These are phyloP conservation scores for Iris macrosiphon DNA, from an alignment of 106 monocot species.

Conservation along the genomic window DNA sequence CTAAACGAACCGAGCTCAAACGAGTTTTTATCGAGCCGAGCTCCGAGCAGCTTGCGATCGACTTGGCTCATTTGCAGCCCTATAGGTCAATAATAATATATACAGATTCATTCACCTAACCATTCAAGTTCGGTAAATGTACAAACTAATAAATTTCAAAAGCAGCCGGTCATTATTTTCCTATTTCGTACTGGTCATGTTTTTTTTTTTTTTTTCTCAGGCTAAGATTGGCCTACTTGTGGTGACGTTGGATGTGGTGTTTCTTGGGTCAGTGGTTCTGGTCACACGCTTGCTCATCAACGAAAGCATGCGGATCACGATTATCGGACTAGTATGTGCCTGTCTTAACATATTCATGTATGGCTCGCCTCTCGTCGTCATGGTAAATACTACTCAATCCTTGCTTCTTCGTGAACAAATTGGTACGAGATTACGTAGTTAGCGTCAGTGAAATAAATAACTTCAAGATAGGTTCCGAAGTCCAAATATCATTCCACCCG, in stretches of 20 bases:
- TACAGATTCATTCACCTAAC: not conserved
- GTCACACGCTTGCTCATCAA: constrained; percentile 16
- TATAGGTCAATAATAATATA: not conserved
- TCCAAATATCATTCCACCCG: too few species aligned
- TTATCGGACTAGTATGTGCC: constrained; percentile 21
- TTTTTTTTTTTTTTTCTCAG: constrained; percentile 12
- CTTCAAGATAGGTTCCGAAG: too few species aligned
- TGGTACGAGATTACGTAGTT: too few species aligned
- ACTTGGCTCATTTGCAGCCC: too few species aligned
- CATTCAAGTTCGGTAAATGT: not conserved
- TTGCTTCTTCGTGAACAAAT: not conserved
- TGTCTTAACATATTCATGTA: constrained; percentile 36
- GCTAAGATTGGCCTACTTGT: constrained; percentile 30
- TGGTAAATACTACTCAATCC: constrained; percentile 16
- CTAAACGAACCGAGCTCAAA: too few species aligned
- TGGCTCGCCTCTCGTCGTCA: constrained; percentile 32
- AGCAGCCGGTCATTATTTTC: not conserved
- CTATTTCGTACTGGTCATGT: not conserved
- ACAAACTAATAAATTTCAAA: not conserved
- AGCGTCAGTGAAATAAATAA: too few species aligned
- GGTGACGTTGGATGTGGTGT: constrained; percentile 22
- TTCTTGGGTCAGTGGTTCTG: constrained; percentile 24
- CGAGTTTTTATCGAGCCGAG: too few species aligned
- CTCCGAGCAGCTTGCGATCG: too few species aligned
- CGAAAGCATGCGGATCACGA: constrained; percentile 15